Evolutionary conservation across 257 asterid genomes (phyloP), one percentile per base, ranked within the genome.

Genomic region (Asclepias syriaca): DNA sequence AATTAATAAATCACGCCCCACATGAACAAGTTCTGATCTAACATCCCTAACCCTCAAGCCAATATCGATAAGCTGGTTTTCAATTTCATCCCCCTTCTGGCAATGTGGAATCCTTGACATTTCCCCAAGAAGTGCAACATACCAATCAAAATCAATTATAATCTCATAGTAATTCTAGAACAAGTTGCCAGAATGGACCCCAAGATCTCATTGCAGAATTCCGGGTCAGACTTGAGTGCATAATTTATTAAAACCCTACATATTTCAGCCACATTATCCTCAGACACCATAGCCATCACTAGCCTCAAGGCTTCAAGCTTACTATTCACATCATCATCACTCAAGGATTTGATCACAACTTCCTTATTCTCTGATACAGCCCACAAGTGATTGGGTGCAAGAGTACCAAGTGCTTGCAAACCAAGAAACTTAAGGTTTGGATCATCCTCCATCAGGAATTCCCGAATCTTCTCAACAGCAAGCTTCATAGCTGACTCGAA

Each of bases 31-130:
- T 80, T 84, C 87, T 29, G 78, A 77, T 77, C 99, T 89, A 79
- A 89, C 99, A 84, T 94, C 99, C 81, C 84, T 88, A 69, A 94
- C 99, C 88, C 99, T 87, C 90, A 89, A 87, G 71, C 96, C 96
- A 69, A 94, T 88, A 84, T 94, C 99, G 56, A 91, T 82, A 77
- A 94, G 87, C 82, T 94, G 99, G 65, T 40, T 71, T 81, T 86
- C 95, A 45, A 94, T 91, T 77, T 87, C 97, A 58, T 61, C 76
- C 75, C 99, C 99, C 81, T 81, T 91, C 75, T 89, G 96, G 78
- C 97, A 94, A 68, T 94, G 90, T 18, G 92, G 91, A 71, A 94
- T 77, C 86, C 97, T 91, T 0, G 89, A 76, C 91, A 94, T 91
- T 81, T 94, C 99, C 73, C 95, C 96, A 48, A 91, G 95, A 85